Base-by-base conservation (phyloP, 495 filamentous ascomycete genomes). In the Pyrenopolyporus hunteri region DNA sequence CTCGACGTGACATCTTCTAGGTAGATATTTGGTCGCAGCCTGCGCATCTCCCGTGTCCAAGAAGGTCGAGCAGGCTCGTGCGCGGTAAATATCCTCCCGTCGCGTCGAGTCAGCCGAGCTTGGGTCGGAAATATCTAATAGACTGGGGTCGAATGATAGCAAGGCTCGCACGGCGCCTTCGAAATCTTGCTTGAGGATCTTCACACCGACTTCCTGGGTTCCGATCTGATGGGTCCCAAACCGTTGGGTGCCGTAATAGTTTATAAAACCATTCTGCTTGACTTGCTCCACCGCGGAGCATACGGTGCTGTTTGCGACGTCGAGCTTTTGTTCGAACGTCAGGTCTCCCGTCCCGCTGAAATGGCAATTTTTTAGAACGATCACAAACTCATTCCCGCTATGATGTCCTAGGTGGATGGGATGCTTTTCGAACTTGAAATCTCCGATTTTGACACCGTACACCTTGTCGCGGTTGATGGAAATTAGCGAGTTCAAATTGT, bases 191-290 rank as follows among this genome's bases (percentile, higher is more conserved):
- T 90, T 82, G 1, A 98, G 83, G 48, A 98, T 89, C 68, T 89
- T 89, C 67, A 89, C 80, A 28, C 94, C 94, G 9, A 96, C 73
- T 1, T 83, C 81, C 61, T 97, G 89, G 1, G 94, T 98, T 3
- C 90, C 85, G 4, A 87, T 88, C 2, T 82, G 73, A 72, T 92
- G 93, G 2, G 90, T 89, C 19, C 94, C 94, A 64, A 98, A 98
- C 9, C 94, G 86, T 74, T 98, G 94, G 2, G 97, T 83, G 10
- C 94, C 94, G 57, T 89, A 98, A 77, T 98, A 98, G 72, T 98
- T 98, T 72, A 98, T 85, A 75, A 96, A 98, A 0, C 94, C 94
- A 10, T 84, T 76, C 37, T 83, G 67, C 9, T 73, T 75, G 4
- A 97, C 79, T 33, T 88, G 72, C 4, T 81, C 74, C 9, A 84